phyloP scores from a whole-genome alignment of 2,329 filamentous ascomycete genomes.

The Apiospora aurea region DNA sequence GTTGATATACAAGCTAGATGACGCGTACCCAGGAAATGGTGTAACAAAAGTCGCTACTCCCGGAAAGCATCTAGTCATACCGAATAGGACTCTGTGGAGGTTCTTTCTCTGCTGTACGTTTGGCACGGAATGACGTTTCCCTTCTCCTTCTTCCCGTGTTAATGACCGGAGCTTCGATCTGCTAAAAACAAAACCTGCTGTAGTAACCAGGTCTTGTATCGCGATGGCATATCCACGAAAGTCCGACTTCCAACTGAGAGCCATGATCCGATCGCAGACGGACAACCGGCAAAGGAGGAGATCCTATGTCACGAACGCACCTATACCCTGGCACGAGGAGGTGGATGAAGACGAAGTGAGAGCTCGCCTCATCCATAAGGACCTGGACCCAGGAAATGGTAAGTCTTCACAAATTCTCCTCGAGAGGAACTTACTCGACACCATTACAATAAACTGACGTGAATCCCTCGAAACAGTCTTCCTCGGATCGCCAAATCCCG shows the following conservation, averaged over 20 bases:
- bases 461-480: background rate
- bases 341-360: background rate
- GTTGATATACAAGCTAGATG: background rate
- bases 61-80: background rate
- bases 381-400: conserved; percentile 4
- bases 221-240: conserved; percentile 10
- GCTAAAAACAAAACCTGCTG: background rate
- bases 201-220: background rate
- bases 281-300: background rate
- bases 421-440: no score
- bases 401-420: background rate
- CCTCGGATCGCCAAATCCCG: background rate
- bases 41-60: background rate
- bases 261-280: background rate
- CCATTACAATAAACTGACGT: background rate
- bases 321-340: background rate
- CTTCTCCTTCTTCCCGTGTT: background rate
- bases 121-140: background rate
- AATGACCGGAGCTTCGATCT: background rate
- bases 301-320: background rate
- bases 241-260: background rate
- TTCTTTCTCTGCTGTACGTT: conserved; percentile 10
- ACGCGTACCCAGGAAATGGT: no score
- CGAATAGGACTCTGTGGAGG: background rate
- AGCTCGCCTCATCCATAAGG: background rate